Conservation (phyloP, 1,284 basidiomycete genomes). For the Neonothopanus nambi region DNA sequence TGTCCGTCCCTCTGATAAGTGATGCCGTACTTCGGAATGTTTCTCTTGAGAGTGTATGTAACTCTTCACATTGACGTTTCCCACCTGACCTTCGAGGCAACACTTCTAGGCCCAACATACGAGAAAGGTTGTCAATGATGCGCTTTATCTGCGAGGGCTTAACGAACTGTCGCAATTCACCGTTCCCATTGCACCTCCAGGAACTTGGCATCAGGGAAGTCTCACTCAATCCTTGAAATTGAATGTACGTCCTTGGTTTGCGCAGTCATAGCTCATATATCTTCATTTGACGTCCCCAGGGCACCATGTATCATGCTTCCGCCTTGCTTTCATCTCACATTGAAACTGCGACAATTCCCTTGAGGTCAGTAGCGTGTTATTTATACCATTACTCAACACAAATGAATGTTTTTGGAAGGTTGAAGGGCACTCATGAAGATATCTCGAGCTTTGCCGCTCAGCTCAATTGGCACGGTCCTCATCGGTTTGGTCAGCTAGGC, state of each 20-base stretch:
- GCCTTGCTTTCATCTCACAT: slow-evolving; percentile 69
- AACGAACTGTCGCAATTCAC: slow-evolving; percentile 54
- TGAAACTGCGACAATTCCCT: slow-evolving; percentile 63
- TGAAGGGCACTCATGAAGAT: slow-evolving; percentile 40
- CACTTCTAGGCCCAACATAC: slow-evolving; percentile 9
- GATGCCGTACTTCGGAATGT: slow-evolving; percentile 31
- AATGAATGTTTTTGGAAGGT: slow-evolving; percentile 25
- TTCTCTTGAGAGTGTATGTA: slow-evolving; percentile 47
- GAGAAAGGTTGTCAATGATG: slow-evolving; percentile 58
- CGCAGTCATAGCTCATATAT: slow-evolving; percentile 5
- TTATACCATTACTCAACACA: slow-evolving; percentile 17
- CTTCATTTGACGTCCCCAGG: slow-evolving; percentile 29
- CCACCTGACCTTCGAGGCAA: slow-evolving; percentile 13
- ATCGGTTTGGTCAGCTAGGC: slow-evolving; percentile 57
- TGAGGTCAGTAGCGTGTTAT: slow-evolving; percentile 45
- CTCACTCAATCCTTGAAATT: slow-evolving; percentile 36
- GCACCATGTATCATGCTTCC: slow-evolving; percentile 52
- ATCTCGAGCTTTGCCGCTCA: slow-evolving; percentile 47
- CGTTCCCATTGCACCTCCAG: slow-evolving; percentile 56
- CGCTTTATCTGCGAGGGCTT: slow-evolving; percentile 53
- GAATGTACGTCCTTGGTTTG: slow-evolving; percentile 48
- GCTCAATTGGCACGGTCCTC: slow-evolving; percentile 55
- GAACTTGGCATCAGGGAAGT: slow-evolving; percentile 45
- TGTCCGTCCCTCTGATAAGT: slow-evolving; percentile 61
- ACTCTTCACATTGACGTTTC: slow-evolving; percentile 14